These are phyloP conservation scores for Mercurialis annua DNA, from an alignment of 345 rosid genomes.

Conservation along the genomic window DNA sequence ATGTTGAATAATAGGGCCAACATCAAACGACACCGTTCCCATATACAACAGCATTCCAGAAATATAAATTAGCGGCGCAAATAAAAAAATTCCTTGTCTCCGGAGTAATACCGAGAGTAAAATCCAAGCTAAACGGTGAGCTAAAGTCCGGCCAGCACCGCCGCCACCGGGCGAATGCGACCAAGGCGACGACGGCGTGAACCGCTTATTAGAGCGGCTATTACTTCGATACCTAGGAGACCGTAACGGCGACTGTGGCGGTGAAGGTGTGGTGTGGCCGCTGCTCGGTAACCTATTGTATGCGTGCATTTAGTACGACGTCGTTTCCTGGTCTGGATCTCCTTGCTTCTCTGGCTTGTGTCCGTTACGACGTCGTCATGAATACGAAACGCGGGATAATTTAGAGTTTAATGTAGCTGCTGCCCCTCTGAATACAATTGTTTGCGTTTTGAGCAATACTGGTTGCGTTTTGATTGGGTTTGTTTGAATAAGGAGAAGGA, in stretches of 20 bases:
- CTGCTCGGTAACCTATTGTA: slow-evolving; percentile 74
- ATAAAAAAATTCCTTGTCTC: slow-evolving; percentile 83
- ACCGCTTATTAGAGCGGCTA: slow-evolving; percentile 61
- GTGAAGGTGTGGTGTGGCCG: slow-evolving; percentile 96
- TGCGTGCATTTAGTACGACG: slow-evolving; percentile 82
- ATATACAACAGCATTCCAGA: slow-evolving; percentile 92
- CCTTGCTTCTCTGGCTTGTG: neutral
- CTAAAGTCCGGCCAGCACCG: slow-evolving; percentile 32
- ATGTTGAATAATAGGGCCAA: slow-evolving; percentile 55
- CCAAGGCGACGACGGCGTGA: slow-evolving; percentile 32
- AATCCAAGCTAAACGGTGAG: slow-evolving; percentile 84
- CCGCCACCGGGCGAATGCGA: slow-evolving; percentile 24
- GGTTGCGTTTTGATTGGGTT: too few relatives aligned
- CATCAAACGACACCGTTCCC: slow-evolving; percentile 92
- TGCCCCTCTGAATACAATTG: neutral
- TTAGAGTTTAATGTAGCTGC: too few relatives aligned
- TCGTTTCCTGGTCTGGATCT: neutral
- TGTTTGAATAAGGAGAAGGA: neutral
- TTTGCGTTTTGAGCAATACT: neutral
- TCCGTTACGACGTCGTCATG: slow-evolving; percentile 20
- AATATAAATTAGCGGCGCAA: slow-evolving; percentile 90
- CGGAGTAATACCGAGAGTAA: slow-evolving; percentile 86
- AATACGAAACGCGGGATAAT: neutral
- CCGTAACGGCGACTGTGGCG: slow-evolving; percentile 88
- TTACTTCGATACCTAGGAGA: slow-evolving; percentile 74